These are phyloP conservation scores for Staphylotrichum longicolle DNA, from an alignment of 495 filamentous ascomycete genomes.

Conservation along the genomic window DNA sequence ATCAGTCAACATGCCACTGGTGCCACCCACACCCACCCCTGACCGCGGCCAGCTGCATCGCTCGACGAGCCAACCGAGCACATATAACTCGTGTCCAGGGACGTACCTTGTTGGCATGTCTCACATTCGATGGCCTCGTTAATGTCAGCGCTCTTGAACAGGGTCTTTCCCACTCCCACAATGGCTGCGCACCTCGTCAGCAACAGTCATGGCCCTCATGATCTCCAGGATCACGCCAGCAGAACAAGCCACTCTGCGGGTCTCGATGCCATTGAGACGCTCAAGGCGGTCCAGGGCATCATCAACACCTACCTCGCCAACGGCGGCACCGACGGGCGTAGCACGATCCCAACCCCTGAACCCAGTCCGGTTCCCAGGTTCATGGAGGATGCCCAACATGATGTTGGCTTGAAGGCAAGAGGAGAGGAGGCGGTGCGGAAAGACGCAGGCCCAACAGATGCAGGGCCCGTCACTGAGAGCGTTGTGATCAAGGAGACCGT, in stretches of 20 bases:
- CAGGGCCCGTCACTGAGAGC: background rate
- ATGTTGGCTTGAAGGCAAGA: background rate
- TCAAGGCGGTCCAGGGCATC: constrained; percentile 20
- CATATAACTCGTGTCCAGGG: background rate
- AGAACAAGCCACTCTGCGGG: background rate
- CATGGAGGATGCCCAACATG: background rate
- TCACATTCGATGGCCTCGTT: background rate
- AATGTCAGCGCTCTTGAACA: background rate
- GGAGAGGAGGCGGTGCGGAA: background rate
- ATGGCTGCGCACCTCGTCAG: constrained; percentile 17
- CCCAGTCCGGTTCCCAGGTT: constrained; percentile 1
- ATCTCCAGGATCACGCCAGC: background rate
- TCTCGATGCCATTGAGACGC: constrained; percentile 19
- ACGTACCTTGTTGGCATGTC: background rate
- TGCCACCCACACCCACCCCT: background rate
- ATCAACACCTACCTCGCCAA: constrained; percentile 21
- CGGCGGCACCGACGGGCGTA: background rate
- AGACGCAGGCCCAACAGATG: background rate
- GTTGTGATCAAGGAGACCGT: background rate
- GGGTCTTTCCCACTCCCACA: background rate
- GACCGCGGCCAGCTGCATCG: background rate
- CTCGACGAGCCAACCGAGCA: background rate
- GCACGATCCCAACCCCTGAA: constrained; percentile 4
- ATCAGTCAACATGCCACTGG: background rate
- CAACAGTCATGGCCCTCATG: background rate